Base-by-base conservation (phyloP, 2,329 filamentous ascomycete species). In the Xylariales sp. region DNA sequence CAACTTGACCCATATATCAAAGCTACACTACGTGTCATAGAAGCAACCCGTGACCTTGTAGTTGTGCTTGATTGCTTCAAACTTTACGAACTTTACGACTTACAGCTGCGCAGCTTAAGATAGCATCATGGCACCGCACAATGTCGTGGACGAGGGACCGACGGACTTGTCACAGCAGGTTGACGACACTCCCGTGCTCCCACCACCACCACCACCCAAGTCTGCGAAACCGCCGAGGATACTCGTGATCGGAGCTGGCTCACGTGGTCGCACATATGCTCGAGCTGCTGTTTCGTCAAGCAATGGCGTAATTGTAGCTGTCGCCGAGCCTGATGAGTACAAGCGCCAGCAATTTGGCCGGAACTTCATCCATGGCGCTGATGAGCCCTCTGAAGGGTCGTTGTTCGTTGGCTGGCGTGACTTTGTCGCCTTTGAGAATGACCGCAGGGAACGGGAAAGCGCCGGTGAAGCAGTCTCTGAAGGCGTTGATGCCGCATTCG, bases 171-270 rank as follows among this genome's bases (percentile, higher is more conserved):
- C 40, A 15, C 37, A 38, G 22, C 27, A 43, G 33, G 31, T 14
- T n/a, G 53, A 52, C 25, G 41, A 48, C 32, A 49, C 51, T 44
- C 57, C 47, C 37, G 48, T 62, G 45, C 46, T 54, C 43, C 56
- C 65, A 4, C 65, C 61, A 4, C 54, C 65, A 8, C 68, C 63
- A 33, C 69, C 70, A 7, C 57, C 64, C 31, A 62, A 67, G 58
- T 75, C 76, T 3, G 57, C 62, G 5, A 65, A 58, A 22, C 73
- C 78, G 18, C 78, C 82, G 3, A 79, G 83, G 38, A 79, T 94
- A 54, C 72, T 94, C 42, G 76, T 95, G 54, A 82, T 95, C 51
- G 89, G 89, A 15, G 88, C 87, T 6, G 88, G 89, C 24, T 87
- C 84, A 35, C 81, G 89, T 25, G 89, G 89, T 11, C 74, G 76